phyloP scores from a whole-genome alignment of 2,329 filamentous ascomycete species.

The Fusarium haematococcum region DNA sequence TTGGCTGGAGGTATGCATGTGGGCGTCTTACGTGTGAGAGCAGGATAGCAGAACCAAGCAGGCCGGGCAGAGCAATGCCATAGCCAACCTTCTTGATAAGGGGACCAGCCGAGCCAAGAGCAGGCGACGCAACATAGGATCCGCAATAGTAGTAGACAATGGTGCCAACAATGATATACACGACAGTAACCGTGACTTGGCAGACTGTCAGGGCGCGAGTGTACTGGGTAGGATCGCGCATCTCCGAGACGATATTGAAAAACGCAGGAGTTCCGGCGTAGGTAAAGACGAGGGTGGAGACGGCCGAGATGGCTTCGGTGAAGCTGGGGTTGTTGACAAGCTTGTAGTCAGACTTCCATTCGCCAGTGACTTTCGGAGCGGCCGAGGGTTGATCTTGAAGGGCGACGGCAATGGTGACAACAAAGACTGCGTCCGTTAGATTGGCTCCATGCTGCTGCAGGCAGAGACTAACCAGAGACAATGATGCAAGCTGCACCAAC shows the following conservation, averaged over 20 bases:
- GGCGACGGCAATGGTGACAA: constrained; percentile 11
- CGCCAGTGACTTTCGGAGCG: constrained; percentile 7
- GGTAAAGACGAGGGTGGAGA: constrained; percentile 49
- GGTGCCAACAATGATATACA: constrained; percentile 46
- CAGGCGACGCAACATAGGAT: constrained; percentile 57
- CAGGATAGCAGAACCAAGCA: constrained; percentile 38
- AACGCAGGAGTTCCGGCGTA: constrained; percentile 50
- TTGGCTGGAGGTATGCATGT: neutral
- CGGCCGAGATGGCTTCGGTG: constrained; percentile 44
- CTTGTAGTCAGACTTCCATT: constrained; percentile 45
- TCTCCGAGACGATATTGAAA: constrained; percentile 46
- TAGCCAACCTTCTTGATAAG: constrained; percentile 57
- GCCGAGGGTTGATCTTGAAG: constrained; percentile 9
- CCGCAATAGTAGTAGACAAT: constrained; percentile 60
- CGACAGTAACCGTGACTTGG: constrained; percentile 43
- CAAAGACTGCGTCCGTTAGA: neutral
- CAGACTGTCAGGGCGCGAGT: constrained; percentile 35
- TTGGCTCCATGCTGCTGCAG: neutral
- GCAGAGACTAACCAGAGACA: neutral
- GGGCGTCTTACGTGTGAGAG: constrained; percentile 32
- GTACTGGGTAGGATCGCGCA: constrained; percentile 44
- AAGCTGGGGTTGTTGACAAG: constrained; percentile 46
- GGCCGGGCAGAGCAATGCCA: constrained; percentile 46
- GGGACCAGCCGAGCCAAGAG: constrained; percentile 56
- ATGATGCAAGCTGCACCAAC: constrained; percentile 17